Evolutionary conservation across 2,329 filamentous ascomycete species (phyloP), one percentile per base, ranked within the genome.

Genomic region (Alternaria solani): DNA sequence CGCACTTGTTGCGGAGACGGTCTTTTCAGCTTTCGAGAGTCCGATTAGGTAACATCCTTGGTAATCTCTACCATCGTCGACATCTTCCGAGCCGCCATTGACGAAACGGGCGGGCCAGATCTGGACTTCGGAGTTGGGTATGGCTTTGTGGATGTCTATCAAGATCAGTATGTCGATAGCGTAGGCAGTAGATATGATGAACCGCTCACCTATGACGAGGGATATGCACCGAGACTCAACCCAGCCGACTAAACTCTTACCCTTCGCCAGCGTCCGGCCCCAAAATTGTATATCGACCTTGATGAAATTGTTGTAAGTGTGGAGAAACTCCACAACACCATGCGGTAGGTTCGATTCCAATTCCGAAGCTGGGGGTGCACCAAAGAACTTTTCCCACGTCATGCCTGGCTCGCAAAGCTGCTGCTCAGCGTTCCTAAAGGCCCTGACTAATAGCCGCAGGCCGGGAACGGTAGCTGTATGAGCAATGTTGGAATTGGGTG

Each of bases 281-380:
- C 89, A 91, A 74, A 88, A 91, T 47, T 88, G 86, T 1, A 87
- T 81, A 57, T 89, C 85, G 52, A 91, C 83, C 67, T 85, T 86
- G 57, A 88, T 75, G 68, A 88, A 91, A 53, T 78, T 84, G 55
- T 80, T 82, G 71, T 86, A 86, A 0, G 77, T 69, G 1, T 65
- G 65, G 6, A 90, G 69, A 63, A 91, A 91, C 3, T 84, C 81
- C 1, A 41, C 51, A 39, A 63, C 61, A 1, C 65, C 64, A 18
- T 23, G 23, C 34, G 38, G 44, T 9, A 61, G 46, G 14, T 18
- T 25, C 5, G 23, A 18, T 9, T 16, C 18, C 7, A 23, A 8
- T 30, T 18, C 5, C 3, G 47, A 26, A 16, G 26, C 30, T 7
- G 47, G 38, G 0, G 55, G 23, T 42, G 52, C 23, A 6, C 51